A percentile compares a stretch with the other conserved stretches of the same genome.
Conservation (phyloP, 805 yeast species). For the Saturnispora serradocipensis region DNA sequence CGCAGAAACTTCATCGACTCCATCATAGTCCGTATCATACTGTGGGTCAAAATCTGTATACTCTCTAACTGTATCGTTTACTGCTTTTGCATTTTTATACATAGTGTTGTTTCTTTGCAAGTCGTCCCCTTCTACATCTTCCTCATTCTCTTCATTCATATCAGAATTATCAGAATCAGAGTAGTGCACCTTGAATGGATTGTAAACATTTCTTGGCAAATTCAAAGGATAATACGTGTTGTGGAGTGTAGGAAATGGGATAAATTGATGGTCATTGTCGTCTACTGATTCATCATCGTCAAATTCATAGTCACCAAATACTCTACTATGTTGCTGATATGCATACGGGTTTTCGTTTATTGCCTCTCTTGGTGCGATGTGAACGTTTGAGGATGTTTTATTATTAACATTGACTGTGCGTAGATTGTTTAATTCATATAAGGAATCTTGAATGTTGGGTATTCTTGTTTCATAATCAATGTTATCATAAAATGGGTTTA, state of each 20-base stretch:
- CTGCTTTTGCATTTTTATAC: slow-evolving; percentile 12
- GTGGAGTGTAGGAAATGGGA: slow-evolving; percentile 27
- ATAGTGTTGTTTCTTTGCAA: slow-evolving; percentile 9
- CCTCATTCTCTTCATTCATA: slow-evolving; percentile 4
- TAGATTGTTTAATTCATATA: background rate
- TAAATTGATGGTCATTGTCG: slow-evolving; percentile 22
- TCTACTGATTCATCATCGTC: slow-evolving; percentile 17
- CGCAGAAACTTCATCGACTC: slow-evolving; percentile 17
- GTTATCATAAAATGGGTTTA: slow-evolving; percentile 2
- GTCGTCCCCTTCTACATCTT: background rate
- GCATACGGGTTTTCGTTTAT: slow-evolving; percentile 2
- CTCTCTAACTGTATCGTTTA: slow-evolving; percentile 11
- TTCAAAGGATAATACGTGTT: slow-evolving; percentile 29
- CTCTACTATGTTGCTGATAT: slow-evolving; percentile 2
- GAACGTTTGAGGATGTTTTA: background rate
- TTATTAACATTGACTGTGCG: background rate
- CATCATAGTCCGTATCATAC: background rate
- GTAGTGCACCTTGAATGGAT: slow-evolving; percentile 24
- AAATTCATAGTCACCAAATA: slow-evolving; percentile 21
- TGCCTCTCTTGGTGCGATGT: background rate
- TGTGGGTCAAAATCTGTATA: slow-evolving; percentile 9
- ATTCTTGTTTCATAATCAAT: background rate
- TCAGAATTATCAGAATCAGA: slow-evolving; percentile 6
- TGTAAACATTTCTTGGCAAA: slow-evolving; percentile 21
- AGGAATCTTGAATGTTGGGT: background rate